phyloP scores from a whole-genome alignment of 1,284 basidiomycete species.

The Leccinum subfulvum region DNA sequence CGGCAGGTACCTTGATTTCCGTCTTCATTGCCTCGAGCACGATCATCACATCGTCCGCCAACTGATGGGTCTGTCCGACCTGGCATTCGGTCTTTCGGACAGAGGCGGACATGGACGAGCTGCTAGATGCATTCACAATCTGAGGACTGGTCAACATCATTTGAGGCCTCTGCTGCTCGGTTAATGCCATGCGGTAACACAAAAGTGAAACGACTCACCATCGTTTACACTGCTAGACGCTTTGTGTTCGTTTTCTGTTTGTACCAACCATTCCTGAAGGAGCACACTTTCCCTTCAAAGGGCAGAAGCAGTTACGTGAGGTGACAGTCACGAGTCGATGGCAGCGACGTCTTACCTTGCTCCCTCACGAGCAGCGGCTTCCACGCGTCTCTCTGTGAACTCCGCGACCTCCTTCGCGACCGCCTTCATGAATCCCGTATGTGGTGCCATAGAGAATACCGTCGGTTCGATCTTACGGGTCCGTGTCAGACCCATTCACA shows the following conservation, averaged over 20 bases:
- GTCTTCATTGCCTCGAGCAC: slow-evolving; percentile 77
- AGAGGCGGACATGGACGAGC: slow-evolving; percentile 49
- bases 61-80: slow-evolving; percentile 44
- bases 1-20: slow-evolving; percentile 51
- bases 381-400: slow-evolving; percentile 44
- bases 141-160: slow-evolving; percentile 22
- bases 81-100: slow-evolving; percentile 57
- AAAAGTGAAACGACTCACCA: slow-evolving; percentile 7
- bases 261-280: slow-evolving; percentile 24
- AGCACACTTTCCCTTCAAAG: slow-evolving; percentile 22
- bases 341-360: slow-evolving; percentile 35
- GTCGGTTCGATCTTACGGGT: slow-evolving; percentile 44
- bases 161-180: slow-evolving; percentile 3
- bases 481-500: background rate
- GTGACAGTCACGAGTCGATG: background rate
- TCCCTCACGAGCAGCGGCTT: slow-evolving; percentile 40
- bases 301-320: background rate
- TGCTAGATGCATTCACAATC: slow-evolving; percentile 18
- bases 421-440: slow-evolving; percentile 44
- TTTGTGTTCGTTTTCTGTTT: slow-evolving; percentile 18
- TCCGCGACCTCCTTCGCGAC: slow-evolving; percentile 42
- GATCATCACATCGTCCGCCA: slow-evolving; percentile 48
- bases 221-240: background rate
- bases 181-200: background rate
- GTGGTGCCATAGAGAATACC: slow-evolving; percentile 54